Conservation (phyloP, 2,329 filamentous ascomycete species). For the Epichloe amarillans region DNA sequence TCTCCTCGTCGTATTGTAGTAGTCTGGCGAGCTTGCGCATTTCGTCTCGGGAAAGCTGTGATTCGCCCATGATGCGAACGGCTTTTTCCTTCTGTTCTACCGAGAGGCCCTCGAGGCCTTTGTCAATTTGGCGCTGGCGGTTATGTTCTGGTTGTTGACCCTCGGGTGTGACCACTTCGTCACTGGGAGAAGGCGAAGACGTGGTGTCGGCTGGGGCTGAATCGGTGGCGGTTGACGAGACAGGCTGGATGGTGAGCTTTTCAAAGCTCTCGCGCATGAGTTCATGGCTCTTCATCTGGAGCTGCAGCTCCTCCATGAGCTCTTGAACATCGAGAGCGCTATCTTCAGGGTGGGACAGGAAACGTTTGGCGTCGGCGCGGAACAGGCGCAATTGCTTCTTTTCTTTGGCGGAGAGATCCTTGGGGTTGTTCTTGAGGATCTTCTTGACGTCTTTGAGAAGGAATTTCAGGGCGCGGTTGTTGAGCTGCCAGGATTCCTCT, state of each 20-base stretch:
- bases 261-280: slow-evolving; percentile 18
- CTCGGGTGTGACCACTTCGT: neutral
- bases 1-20: slow-evolving; percentile 53
- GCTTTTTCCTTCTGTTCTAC: slow-evolving; percentile 21
- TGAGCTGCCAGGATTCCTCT: slow-evolving; percentile 14
- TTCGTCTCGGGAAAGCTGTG: slow-evolving; percentile 32
- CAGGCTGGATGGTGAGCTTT: slow-evolving; percentile 13
- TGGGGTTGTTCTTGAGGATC: slow-evolving; percentile 29
- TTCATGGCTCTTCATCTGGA: slow-evolving; percentile 21
- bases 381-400: slow-evolving; percentile 69
- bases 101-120: slow-evolving; percentile 21
- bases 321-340: slow-evolving; percentile 16
- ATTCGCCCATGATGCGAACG: slow-evolving; percentile 19
- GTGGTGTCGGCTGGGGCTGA: slow-evolving; percentile 3
- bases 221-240: slow-evolving; percentile 4
- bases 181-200: neutral
- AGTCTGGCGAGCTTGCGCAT: slow-evolving; percentile 39
- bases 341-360: slow-evolving; percentile 33
- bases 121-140: slow-evolving; percentile 19
- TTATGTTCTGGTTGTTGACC: slow-evolving; percentile 13
- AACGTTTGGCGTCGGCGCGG: slow-evolving; percentile 47
- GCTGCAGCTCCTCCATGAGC: slow-evolving; percentile 19
- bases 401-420: slow-evolving; percentile 49
- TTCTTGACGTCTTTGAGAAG: slow-evolving; percentile 21
- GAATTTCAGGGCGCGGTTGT: slow-evolving; percentile 14